These are phyloP conservation scores for Pseudopithomyces maydicus DNA, from an alignment of 2,329 filamentous ascomycete genomes.

Conservation along the genomic window DNA sequence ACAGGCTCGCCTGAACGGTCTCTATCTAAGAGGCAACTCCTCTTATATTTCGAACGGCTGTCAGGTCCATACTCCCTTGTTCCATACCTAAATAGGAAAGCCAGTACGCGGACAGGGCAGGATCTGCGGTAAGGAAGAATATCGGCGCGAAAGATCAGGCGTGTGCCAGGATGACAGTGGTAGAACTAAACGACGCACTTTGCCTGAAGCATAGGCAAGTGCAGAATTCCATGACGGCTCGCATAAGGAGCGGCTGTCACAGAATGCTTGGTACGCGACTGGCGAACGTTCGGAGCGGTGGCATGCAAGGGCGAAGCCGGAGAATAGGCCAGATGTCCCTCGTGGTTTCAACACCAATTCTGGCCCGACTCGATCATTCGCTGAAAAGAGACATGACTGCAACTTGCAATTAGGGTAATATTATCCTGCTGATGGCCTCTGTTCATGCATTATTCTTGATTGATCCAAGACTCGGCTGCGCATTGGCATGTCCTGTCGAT, in stretches of 20 bases:
- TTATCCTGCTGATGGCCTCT: conserved; percentile 2
- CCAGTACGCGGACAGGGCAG: conserved; percentile 21
- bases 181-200: conserved; percentile 5
- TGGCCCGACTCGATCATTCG: conserved; percentile 2
- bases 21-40: background rate
- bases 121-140: conserved; percentile 41
- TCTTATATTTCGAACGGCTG: conserved; percentile 9
- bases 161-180: conserved; percentile 21
- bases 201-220: conserved; percentile 9
- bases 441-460: background rate
- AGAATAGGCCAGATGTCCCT: background rate
- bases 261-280: conserved; percentile 20
- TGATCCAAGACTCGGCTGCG: background rate
- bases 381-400: background rate
- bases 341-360: conserved; percentile 3
- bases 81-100: conserved; percentile 24
- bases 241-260: conserved; percentile 22
- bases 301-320: conserved; percentile 22
- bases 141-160: conserved; percentile 18
- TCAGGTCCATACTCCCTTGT: conserved; percentile 18
- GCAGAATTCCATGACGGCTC: conserved; percentile 23
- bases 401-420: conserved; percentile 6
- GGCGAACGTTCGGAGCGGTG: conserved; percentile 24
- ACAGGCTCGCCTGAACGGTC: conserved; percentile 10
- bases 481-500: background rate